Evolutionary conservation across 495 filamentous ascomycete genomes (phyloP), one percentile per base, ranked within the genome.

Genomic region (Thermothielavioides terrestris): DNA sequence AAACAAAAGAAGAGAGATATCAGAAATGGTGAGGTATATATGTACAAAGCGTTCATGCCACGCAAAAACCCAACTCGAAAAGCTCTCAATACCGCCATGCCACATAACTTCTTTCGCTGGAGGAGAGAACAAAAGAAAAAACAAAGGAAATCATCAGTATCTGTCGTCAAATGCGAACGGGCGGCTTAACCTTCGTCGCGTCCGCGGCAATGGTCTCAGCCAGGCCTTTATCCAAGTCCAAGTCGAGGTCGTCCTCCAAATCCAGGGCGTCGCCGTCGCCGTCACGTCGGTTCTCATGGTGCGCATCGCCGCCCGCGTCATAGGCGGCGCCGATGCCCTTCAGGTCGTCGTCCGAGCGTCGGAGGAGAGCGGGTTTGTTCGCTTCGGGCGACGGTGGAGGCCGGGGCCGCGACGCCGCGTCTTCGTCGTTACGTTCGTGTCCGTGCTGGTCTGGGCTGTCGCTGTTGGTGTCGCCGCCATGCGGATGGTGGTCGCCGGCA

Each of bases 261-360:
- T 44, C 42, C 26, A 14, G 17, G 17, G 9, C 17, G 27, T 27
- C 43, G n/a, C 15, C 25, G 3, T 21, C 26, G 17, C 4, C 9
- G 18, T 36, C 3, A 8, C 32, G 15, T 14, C 44, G n/a, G n/a
- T 30, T 44, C 21, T 31, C 30, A 2, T 17, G 25, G n/a, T 35
- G 41, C 11, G 25, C 9, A 6, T 25, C 21, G 1, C n/a, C n/a
- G n/a, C n/a, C n/a, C n/a, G 50, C 30, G 47, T 51, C 51, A 26
- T 57, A 53, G 8, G 47, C 56, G 0, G 50, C 56, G 8, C 59
- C 59, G 4, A 62, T 48, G 2, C 59, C 59, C 27, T 56, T 62
- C 15, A 62, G 50, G 12, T 53, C 56, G 22, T 56, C 59, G 3
- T 46, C 34, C 6, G 30, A 18, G 7, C 30, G 42, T 10, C 18